Evolutionary conservation across 2,329 filamentous ascomycete species (phyloP), one percentile per base, ranked within the genome.

Genomic region (Drechslerella coelobrocha): DNA sequence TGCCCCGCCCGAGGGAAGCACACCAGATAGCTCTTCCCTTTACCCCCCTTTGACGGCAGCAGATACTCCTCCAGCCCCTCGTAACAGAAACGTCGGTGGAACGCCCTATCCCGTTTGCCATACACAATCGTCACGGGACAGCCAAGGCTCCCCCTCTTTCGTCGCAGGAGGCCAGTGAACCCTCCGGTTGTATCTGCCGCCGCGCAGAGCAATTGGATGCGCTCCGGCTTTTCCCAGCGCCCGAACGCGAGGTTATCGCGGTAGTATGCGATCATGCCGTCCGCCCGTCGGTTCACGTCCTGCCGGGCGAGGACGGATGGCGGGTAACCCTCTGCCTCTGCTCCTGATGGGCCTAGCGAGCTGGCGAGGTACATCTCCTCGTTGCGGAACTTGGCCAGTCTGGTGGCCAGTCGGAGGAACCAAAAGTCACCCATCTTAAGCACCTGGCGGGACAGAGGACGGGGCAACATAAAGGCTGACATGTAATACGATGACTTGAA

Each of bases 381-480:
- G 48, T 31, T 71, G 14, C 17, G 53, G 37, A 51, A 50, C 17
- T 54, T 62, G 45, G 66, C 48, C 7, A 71, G 17, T 19, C 50
- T 59, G 53, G 19, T 26, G 23, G 29, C 39, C 3, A 71, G 10
- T 10, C 66, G 41, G 17, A 60, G 53, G 53, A 71, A 71, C 59
- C 59, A 71, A 45, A 63, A 71, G 48, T 71, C 66, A 51, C 66
- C 66, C 66, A 71, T 71, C 19, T 59, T 71, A 41, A 50, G 53
- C 24, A 60, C 27, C 21, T 54, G 53, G 26, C 66, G 60, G 29
- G 66, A 59, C 23, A 71, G 53, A 9, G 66, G 66, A 7, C 23
- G 48, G 7, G 66, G 66, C 1, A 71, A 27, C 12, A 71, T 59
- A 7, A 71, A 63, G 47, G 59, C 39, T 7, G 66, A 71, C 19